These are phyloP conservation scores for Tuber indicum DNA, from an alignment of 495 filamentous ascomycete genomes.

Conservation along the genomic window DNA sequence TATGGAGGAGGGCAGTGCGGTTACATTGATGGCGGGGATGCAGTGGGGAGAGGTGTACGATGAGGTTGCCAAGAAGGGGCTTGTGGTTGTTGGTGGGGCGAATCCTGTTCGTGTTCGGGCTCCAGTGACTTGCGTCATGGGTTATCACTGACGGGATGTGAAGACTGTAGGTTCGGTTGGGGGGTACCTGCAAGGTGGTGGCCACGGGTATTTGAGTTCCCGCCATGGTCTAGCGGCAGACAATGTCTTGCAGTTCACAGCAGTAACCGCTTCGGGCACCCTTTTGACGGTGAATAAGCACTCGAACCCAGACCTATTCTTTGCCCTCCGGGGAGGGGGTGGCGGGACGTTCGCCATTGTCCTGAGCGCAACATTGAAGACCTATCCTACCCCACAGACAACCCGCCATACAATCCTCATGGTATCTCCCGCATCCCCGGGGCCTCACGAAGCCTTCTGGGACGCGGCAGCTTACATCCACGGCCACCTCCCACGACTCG, in stretches of 20 bases:
- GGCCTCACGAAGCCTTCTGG: conserved; percentile 43
- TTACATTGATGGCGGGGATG: conserved; percentile 50
- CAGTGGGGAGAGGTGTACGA: conserved; percentile 47
- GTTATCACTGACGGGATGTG: conserved; percentile 1
- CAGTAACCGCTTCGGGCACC: conserved; percentile 53
- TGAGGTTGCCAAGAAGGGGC: conserved; percentile 1
- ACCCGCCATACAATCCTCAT: conserved; percentile 45
- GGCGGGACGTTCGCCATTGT: conserved; percentile 60
- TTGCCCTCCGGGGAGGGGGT: conserved; percentile 59
- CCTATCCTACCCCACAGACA: conserved; percentile 45
- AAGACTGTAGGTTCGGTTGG: conserved; percentile 49
- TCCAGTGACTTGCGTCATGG: neutral
- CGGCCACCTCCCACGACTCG: conserved; percentile 44
- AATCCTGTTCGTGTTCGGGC: conserved; percentile 15
- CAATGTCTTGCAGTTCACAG: conserved; percentile 56
- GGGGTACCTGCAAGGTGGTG: conserved; percentile 55
- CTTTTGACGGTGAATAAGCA: conserved; percentile 52
- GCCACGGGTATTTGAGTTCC: conserved; percentile 52
- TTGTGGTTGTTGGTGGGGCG: conserved; percentile 21
- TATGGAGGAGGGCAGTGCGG: conserved; percentile 44
- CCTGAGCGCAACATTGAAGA: conserved; percentile 54
- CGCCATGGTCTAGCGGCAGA: conserved; percentile 56
- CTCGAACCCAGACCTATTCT: conserved; percentile 58
- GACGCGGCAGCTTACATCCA: conserved; percentile 48
- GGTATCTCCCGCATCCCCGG: conserved; percentile 44